Evolutionary conservation across 441 rosid species (phyloP).

Genomic region (Pelargonium exstipulatum): DNA sequence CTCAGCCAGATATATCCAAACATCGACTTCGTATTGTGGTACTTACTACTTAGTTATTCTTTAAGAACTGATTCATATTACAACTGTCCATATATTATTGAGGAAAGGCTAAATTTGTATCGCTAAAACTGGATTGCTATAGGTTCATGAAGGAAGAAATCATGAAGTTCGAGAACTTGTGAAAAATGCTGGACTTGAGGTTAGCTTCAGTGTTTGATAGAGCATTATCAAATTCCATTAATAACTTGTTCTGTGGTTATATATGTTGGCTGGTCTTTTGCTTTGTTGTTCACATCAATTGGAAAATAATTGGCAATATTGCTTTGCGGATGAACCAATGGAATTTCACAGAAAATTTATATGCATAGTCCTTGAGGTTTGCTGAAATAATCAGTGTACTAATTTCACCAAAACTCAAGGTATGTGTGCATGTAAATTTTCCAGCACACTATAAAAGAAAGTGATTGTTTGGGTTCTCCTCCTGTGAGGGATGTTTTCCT

Average conservation of each 20-base stretch:
- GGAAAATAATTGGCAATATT: not conserved
- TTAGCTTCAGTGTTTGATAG: conserved; percentile 32
- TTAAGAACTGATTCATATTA: not conserved
- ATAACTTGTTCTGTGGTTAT: not conserved
- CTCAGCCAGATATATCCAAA: conserved; percentile 58
- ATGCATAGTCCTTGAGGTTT: not conserved
- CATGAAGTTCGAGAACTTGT: conserved; percentile 92
- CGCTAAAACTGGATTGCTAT: conserved; percentile 21
- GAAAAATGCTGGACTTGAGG: conserved; percentile 91
- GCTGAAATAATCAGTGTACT: not conserved
- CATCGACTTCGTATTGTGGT: conserved; percentile 84
- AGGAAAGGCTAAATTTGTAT: not conserved
- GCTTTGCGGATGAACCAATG: not conserved
- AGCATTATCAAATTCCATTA: conserved; percentile 14
- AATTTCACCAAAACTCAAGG: not conserved
- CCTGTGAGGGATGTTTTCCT: not conserved
- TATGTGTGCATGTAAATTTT: not conserved
- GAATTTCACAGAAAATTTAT: not conserved
- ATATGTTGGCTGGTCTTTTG: not conserved
- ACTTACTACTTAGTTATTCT: conserved; percentile 8
- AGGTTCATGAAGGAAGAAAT: conserved; percentile 95
- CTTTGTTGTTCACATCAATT: not conserved
- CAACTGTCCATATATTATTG: not conserved
- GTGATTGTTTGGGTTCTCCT: not conserved
- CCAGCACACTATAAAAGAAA: not conserved